Conservation (phyloP, 2,329 filamentous ascomycete species). For the Colletotrichum cuscutae region DNA sequence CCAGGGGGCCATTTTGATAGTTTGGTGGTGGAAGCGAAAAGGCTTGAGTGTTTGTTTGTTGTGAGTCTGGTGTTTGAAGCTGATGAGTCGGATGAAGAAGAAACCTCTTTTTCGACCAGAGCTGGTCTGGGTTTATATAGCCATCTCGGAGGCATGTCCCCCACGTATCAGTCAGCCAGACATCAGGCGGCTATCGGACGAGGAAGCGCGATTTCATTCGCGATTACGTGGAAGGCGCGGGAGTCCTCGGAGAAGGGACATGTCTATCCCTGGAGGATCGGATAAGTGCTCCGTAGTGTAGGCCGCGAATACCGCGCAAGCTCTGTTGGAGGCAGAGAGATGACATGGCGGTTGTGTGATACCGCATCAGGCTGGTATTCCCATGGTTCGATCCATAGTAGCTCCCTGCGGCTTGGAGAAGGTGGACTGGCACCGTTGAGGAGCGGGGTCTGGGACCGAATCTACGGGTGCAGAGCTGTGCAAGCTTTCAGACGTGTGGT, state of each 20-base stretch:
- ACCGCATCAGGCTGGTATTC: constrained; percentile 23
- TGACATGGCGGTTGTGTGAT: constrained; percentile 28
- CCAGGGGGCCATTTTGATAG: constrained; percentile 35
- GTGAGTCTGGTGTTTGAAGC: background rate
- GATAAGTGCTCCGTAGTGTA: background rate
- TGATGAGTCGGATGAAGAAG: constrained; percentile 27
- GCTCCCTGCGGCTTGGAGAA: background rate
- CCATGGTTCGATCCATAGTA: constrained; percentile 16
- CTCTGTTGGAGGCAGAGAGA: constrained; percentile 3
- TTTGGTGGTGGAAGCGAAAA: constrained; percentile 20
- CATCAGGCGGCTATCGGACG: constrained; percentile 25
- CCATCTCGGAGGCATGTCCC: background rate
- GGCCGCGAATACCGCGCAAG: constrained; percentile 25
- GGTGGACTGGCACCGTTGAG: background rate
- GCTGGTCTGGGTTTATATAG: constrained; percentile 25
- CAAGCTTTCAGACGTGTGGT: constrained; percentile 4
- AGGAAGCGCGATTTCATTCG: constrained; percentile 23
- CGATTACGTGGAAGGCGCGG: constrained; percentile 20
- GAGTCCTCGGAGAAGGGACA: constrained; percentile 1
- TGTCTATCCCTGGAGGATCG: background rate
- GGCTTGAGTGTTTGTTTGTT: constrained; percentile 21
- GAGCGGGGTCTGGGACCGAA: constrained; percentile 24
- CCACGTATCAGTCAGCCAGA: constrained; percentile 24
- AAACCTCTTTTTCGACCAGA: background rate
- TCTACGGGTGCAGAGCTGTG: constrained; percentile 15